Conservation (phyloP, 2,329 filamentous ascomycete genomes). For the Fusarium nisikadoi region DNA sequence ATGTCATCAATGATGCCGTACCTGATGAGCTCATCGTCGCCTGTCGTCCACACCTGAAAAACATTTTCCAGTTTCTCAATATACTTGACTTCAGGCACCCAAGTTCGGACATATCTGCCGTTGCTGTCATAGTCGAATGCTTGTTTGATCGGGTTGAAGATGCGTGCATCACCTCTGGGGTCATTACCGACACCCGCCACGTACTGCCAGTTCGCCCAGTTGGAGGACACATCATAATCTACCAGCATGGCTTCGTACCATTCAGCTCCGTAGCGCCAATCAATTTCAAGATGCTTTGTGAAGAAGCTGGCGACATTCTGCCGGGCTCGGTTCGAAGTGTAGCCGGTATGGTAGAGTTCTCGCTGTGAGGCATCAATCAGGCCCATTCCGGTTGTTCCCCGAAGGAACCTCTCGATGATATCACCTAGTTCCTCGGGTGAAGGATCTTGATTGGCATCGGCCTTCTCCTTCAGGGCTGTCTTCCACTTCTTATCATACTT, state of each 20-base stretch:
- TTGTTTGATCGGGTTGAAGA: conserved; percentile 87
- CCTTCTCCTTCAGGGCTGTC: conserved; percentile 49
- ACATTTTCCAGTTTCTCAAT: conserved; percentile 66
- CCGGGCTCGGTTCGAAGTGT: conserved; percentile 79
- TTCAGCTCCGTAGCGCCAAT: conserved; percentile 84
- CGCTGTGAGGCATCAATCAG: conserved; percentile 82
- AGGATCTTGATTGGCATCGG: conserved; percentile 51
- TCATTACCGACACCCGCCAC: conserved; percentile 84
- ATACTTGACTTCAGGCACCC: conserved; percentile 74
- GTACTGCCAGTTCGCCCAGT: conserved; percentile 89
- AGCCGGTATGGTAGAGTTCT: conserved; percentile 79
- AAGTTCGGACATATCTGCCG: conserved; percentile 76
- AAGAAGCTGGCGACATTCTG: conserved; percentile 83
- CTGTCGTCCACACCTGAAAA: conserved; percentile 77
- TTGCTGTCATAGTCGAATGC: conserved; percentile 79
- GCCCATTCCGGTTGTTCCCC: conserved; percentile 78
- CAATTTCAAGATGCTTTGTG: conserved; percentile 76
- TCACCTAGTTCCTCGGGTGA: conserved; percentile 56
- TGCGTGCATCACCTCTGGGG: conserved; percentile 74
- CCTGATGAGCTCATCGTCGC: conserved; percentile 65
- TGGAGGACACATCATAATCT: conserved; percentile 80
- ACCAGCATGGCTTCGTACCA: conserved; percentile 82
- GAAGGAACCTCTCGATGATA: conserved; percentile 68
- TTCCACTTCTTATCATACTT: conserved; percentile 62
- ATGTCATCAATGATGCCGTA: conserved; percentile 66